Conservation (phyloP, 768 basidiomycete species). For the Mrakia blollopis region DNA sequence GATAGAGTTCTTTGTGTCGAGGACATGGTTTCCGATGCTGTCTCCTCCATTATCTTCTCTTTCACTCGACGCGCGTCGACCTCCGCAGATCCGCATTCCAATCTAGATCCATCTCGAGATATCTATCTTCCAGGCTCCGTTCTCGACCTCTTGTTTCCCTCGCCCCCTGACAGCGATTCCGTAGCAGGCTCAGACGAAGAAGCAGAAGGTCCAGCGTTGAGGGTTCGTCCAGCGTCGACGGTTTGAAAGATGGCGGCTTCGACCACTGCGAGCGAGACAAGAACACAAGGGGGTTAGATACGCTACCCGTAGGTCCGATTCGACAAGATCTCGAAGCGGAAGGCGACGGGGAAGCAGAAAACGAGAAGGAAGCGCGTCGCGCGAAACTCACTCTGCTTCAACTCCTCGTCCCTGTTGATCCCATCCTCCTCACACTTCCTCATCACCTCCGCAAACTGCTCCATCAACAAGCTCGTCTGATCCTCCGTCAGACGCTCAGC, state of each 20-base stretch:
- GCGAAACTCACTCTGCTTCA: constrained; percentile 20
- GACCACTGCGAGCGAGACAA: constrained; percentile 10
- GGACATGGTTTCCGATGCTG: too few species aligned
- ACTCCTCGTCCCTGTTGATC: constrained; percentile 32
- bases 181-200: not conserved
- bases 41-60: too few species aligned
- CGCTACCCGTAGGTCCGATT: too few species aligned
- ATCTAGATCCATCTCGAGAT: not conserved
- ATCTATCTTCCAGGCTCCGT: constrained; percentile 6
- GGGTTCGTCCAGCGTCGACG: constrained; percentile 23
- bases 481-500: constrained; percentile 33
- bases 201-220: constrained; percentile 9
- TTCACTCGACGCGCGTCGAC: too few species aligned
- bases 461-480: constrained; percentile 32
- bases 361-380: not conserved
- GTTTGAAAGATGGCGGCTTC: constrained; percentile 25
- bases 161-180: not conserved
- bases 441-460: constrained; percentile 32
- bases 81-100: too few species aligned
- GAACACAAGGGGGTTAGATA: too few species aligned
- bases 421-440: constrained; percentile 32
- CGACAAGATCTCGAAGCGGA: too few species aligned
- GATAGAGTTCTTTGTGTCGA: too few species aligned
- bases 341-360: not conserved
- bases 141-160: constrained; percentile 1